phyloP scores from a whole-genome alignment of 1,139 yeast species.

The Insectozyma bohioensis region DNA sequence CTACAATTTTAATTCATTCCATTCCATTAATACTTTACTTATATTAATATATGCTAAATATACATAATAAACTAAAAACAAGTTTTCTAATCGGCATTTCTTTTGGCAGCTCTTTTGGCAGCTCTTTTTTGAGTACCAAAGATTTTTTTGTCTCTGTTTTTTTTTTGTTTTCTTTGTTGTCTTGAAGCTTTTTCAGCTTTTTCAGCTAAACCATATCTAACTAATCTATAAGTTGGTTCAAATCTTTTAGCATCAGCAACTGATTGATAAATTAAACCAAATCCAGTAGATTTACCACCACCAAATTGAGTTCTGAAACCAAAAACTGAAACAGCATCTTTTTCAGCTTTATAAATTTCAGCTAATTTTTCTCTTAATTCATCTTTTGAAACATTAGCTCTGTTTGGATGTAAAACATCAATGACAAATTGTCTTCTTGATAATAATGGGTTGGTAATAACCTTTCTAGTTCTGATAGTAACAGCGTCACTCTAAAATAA shows the following conservation, averaged over 20 bases:
- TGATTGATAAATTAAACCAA: conserved; percentile 98
- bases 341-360: conserved; percentile 95
- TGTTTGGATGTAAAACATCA: conserved; percentile 99
- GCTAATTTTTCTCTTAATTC: conserved; percentile 98
- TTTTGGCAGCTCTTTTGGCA: conserved; percentile 87
- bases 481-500: conserved; percentile 85
- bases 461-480: conserved; percentile 99
- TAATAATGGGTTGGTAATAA: conserved; percentile 98
- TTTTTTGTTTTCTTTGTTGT: conserved; percentile 99
- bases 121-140: conserved; percentile 97
- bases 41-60: conserved; percentile 3
- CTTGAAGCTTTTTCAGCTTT: conserved; percentile 97
- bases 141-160: conserved; percentile 99
- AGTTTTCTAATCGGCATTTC: conserved; percentile 49
- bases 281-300: conserved; percentile 99
- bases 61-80: conserved; percentile 15
- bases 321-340: conserved; percentile 97
- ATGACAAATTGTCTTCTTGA: conserved; percentile 99
- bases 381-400: conserved; percentile 98
- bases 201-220: conserved; percentile 96
- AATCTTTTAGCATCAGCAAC: conserved; percentile 97
- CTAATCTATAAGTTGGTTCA: conserved; percentile 99
- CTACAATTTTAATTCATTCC: too few species aligned
- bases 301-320: conserved; percentile 99
- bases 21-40: too few species aligned